Conservation (phyloP, 2,329 filamentous ascomycete species). For the Parafenestella ontariensis region DNA sequence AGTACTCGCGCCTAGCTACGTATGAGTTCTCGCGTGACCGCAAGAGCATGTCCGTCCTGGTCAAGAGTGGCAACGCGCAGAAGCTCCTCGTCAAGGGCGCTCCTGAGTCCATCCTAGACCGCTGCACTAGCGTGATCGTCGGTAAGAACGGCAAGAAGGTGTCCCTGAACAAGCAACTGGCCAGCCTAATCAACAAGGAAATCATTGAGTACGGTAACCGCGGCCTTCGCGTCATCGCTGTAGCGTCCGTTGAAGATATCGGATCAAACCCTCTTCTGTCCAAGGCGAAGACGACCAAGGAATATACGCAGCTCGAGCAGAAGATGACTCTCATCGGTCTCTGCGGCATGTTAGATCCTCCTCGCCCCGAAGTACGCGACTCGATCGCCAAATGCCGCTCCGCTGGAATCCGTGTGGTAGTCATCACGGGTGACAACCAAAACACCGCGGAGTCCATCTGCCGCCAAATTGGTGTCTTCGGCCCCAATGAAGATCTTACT, state of each 20-base stretch:
- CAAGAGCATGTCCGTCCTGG: slow-evolving; percentile 98
- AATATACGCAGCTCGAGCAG: slow-evolving; percentile 89
- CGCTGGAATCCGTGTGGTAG: slow-evolving; percentile 94
- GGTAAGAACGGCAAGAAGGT: slow-evolving; percentile 82
- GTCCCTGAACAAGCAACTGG: slow-evolving; percentile 72
- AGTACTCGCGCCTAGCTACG: slow-evolving; percentile 77
- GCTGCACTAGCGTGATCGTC: slow-evolving; percentile 82
- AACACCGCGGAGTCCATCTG: slow-evolving; percentile 98
- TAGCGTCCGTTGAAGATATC: slow-evolving; percentile 83
- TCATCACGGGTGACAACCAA: slow-evolving; percentile 97
- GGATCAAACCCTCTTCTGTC: slow-evolving; percentile 72
- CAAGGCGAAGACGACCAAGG: slow-evolving; percentile 78
- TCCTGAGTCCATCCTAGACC: slow-evolving; percentile 90
- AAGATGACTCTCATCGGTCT: slow-evolving; percentile 93
- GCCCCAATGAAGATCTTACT: slow-evolving; percentile 76
- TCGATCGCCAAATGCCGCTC: slow-evolving; percentile 90
- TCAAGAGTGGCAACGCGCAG: slow-evolving; percentile 72
- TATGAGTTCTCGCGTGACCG: slow-evolving; percentile 97
- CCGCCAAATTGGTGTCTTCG: slow-evolving; percentile 94
- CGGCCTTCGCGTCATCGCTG: slow-evolving; percentile 91
- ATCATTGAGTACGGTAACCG: slow-evolving; percentile 89
- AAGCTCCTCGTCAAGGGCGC: slow-evolving; percentile 95
- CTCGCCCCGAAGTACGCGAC: slow-evolving; percentile 84
- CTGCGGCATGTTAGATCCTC: slow-evolving; percentile 95
- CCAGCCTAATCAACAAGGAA: slow-evolving; percentile 75